Conservation (phyloP, 1,284 basidiomycete species). For the Fomitopsis schrenkii region DNA sequence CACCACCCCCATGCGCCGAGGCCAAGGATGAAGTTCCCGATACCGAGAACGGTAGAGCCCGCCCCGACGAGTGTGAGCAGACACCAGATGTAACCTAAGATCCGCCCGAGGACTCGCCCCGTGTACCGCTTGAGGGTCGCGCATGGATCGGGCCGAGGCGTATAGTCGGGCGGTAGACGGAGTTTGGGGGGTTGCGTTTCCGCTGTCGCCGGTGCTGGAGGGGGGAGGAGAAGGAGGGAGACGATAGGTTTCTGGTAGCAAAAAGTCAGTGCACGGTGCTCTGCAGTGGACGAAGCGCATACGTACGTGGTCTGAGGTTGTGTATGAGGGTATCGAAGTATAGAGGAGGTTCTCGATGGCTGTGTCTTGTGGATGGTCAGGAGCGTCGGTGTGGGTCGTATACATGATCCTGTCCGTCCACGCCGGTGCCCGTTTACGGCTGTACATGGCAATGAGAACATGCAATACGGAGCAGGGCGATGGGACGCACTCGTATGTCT, state of each 20-base stretch:
- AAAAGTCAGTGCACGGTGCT: neutral
- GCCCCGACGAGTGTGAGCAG: slow-evolving; percentile 69
- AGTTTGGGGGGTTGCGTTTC: slow-evolving; percentile 35
- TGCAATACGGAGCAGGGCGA: neutral
- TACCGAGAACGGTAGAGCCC: slow-evolving; percentile 60
- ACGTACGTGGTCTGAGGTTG: slow-evolving; percentile 70
- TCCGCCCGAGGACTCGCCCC: slow-evolving; percentile 66
- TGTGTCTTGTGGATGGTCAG: slow-evolving; percentile 47
- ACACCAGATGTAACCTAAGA: slow-evolving; percentile 76
- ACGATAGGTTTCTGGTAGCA: slow-evolving; percentile 63
- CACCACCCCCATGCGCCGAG: slow-evolving; percentile 33
- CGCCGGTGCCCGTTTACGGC: slow-evolving; percentile 76
- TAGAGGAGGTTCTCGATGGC: slow-evolving; percentile 63
- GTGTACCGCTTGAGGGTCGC: slow-evolving; percentile 54
- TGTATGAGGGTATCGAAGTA: slow-evolving; percentile 74
- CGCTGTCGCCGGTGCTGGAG: slow-evolving; percentile 22
- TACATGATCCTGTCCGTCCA: slow-evolving; percentile 97
- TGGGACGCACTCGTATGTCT: slow-evolving; percentile 69
- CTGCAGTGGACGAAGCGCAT: neutral
- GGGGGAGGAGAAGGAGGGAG: slow-evolving; percentile 54
- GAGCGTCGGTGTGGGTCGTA: slow-evolving; percentile 70
- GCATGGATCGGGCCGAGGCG: slow-evolving; percentile 46
- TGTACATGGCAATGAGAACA: slow-evolving; percentile 24
- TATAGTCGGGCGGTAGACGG: slow-evolving; percentile 46
- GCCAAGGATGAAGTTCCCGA: slow-evolving; percentile 61